Evolutionary conservation across 352 stramenopile genomes (phyloP), one percentile per base, ranked within the genome.

Genomic region (Elongisporangium undulatum): DNA sequence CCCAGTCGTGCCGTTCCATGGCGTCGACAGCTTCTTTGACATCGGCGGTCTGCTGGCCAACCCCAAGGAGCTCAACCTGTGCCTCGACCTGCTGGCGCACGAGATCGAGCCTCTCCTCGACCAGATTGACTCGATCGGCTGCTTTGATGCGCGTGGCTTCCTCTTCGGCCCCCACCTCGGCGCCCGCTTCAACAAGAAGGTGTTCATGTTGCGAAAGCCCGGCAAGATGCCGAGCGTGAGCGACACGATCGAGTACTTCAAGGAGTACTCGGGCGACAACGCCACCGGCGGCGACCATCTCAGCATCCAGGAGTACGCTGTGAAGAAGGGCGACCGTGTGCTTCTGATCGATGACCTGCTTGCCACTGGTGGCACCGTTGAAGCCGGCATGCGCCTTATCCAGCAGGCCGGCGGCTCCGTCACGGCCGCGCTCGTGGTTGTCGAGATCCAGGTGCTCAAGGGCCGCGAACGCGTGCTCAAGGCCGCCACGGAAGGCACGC

Each of bases 171-270:
- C 97, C 53, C 96, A 97, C 54, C 79, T 99, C 56, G 97, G 94
- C 17, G 78, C 97, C 51, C 82, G 79, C n/a, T 87, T 99, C 62
- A 87, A 97, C 57, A 98, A 98, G 69, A 96, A 95, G 21, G 98
- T 99, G 68, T 97, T 99, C 67, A 99, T 99, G 96, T 92, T 99
- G 68, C 87, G 97, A 63, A 99, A 99, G 75, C 89, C 92, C 34
- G 94, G 95, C 48, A 99, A 99, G 75, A 98, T 99, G 87, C 96
- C 96, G 49, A 98, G 95, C 61, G 86, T 95, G 41, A 90, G 96
- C 63, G 83, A 90, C 59, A 96, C 82, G 20, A 80, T 88, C 56
- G 81, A 90, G 59, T 99, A 99, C 71, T 85, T 94, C 50, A 98
- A 98, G 67, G 97, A 94, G 66, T 94, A 96, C 72, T 72, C 89